These are phyloP conservation scores for Monosporascus sp. DNA, from an alignment of 2,329 filamentous ascomycete species.

Conservation along the genomic window DNA sequence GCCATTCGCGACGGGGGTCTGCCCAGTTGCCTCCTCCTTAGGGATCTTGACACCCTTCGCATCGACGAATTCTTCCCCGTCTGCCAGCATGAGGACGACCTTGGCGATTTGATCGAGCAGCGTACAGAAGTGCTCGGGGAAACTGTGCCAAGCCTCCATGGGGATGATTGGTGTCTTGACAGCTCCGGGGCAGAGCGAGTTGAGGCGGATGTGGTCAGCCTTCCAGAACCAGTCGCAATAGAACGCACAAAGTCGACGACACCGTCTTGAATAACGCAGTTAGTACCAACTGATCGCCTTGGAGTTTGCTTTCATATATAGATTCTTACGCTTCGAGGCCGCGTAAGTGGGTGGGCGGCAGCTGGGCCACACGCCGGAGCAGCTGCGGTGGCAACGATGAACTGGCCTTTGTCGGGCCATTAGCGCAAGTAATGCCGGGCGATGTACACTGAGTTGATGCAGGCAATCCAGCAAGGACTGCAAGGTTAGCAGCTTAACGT, in stretches of 20 bases:
- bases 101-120: slow-evolving; percentile 1
- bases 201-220: slow-evolving; percentile 4
- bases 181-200: slow-evolving; percentile 5
- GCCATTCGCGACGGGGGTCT: slow-evolving; percentile 3
- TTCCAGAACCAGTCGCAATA: slow-evolving; percentile 2
- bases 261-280: neutral
- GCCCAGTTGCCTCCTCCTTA: slow-evolving; percentile 1
- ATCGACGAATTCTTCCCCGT: slow-evolving; percentile 3
- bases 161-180: slow-evolving; percentile 4
- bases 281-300: neutral
- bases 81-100: slow-evolving; percentile 2
- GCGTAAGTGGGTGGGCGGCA: slow-evolving; percentile 8
- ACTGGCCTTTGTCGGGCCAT: slow-evolving; percentile 4
- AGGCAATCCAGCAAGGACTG: neutral
- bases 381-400: slow-evolving; percentile 8
- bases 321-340: slow-evolving; percentile 7
- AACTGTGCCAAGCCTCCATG: neutral
- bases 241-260: slow-evolving; percentile 4
- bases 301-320: neutral
- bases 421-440: slow-evolving; percentile 5
- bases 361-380: slow-evolving; percentile 6
- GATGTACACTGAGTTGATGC: slow-evolving; percentile 7
- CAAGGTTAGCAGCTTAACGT: too few species aligned
- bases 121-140: slow-evolving; percentile 4
- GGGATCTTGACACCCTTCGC: neutral